Evolutionary conservation across 2,329 filamentous ascomycete species (phyloP), one percentile per base, ranked within the genome.

Genomic region (Stenocarpella maydis): DNA sequence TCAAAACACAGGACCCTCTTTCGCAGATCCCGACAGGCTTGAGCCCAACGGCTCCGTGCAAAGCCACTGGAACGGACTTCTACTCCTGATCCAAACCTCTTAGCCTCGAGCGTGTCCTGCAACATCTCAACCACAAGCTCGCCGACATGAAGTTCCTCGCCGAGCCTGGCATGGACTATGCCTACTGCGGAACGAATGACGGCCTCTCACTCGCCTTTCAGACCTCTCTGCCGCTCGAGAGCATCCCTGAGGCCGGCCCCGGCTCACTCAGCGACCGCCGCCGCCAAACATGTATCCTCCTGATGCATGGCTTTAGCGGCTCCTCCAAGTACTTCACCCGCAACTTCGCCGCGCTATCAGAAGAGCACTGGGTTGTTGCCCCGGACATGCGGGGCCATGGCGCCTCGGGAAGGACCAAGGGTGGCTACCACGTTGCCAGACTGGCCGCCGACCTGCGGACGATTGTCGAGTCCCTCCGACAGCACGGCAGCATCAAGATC

Each of bases 301-400:
- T 82, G 45, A 74, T 82, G 54, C 80, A 82, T 72, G 80, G 80
- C 70, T 82, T 82, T 74, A 80, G 78, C 72, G 80, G 80, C 17
- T 80, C 77, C n/a, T 78, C 78, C 21, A 75, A 73, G 41, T 82
- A 82, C 72, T 82, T 82, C 73, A 70, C 71, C 43, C 78, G 77
- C 71, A 82, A 82, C 74, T 74, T 74, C 69, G 63, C 65, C 15
- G 68, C 72, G 3, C 75, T 82, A 12, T 69, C 71, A 28, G 52
- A 70, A 7, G 45, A 71, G 2, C 72, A 76, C 71, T 82, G 80
- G 80, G 77, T 80, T 65, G 75, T 82, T 3, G 78, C 80, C 8
- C 78, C 78, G 7, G 80, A 82, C 71, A 76, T 81, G 75, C 77
- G 80, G 53, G 80, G 80, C 10, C 80, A 82, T 72, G 80, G 80